Base-by-base conservation (phyloP, 139 green algal genomes). In the Chlorella ohadii region DNA sequence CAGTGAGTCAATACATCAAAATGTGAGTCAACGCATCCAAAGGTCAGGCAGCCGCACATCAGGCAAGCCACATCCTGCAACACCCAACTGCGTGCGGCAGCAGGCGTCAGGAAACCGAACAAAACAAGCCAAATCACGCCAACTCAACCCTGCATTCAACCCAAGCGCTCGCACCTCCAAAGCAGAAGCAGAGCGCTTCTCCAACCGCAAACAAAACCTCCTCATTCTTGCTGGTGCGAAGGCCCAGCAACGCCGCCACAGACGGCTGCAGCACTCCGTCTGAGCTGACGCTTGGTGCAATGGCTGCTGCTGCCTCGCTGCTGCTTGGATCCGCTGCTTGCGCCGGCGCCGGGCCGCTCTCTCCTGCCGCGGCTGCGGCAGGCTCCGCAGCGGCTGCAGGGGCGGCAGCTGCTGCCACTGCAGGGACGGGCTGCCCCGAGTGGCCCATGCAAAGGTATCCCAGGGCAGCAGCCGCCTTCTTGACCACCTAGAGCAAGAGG, bases 161-260 rank as follows among this genome's bases (percentile, higher is more conserved):
- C 51, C 15, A 6, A 55, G 20, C 59, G 5, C 4, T 31, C 64
- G 31, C 82, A 90, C 88, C 91, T 73, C 93, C 95, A 89, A 96
- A 97, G 20, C 88, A 89, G 38, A 95, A 94, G 33, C 89, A 88
- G 6, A 98, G 86, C 13, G 95, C 91, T 81, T 98, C 96, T 2
- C 95, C 96, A 1, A 91, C 92, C 65, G 92, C 89, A 70, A 97
- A 95, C 56, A 93, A 88, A 22, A 96, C 57, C 56, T 95, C 92
- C 82, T 98, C 94, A 0, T 74, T 71, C 79, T 96, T 95, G 86
- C 81, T 90, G 73, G 20, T 72, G 25, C 67, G 61, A 31, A 88
- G 70, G 2, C 22, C 82, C n/a, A 97, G 78, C 65, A 96, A 66
- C 1, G 41, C 87, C 38, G 78, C 76, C 65, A 88, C 72, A 0